Conservation (phyloP, 495 filamentous ascomycete genomes). For the Penicillium malachiteum region DNA sequence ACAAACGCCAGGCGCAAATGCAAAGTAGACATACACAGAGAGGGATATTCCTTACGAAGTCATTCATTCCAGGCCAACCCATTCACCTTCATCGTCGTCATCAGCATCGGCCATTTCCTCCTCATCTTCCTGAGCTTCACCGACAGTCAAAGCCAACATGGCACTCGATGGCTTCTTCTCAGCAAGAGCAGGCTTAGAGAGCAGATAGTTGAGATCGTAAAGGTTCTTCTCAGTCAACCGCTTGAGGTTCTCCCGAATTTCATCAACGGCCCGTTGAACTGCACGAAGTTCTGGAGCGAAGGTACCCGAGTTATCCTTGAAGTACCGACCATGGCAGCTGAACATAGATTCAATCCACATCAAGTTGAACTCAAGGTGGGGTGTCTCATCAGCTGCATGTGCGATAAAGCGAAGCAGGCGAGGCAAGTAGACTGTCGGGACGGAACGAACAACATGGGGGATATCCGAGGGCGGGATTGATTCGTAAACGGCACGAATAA, state of each 20-base stretch:
- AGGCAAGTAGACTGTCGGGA: conserved; percentile 85
- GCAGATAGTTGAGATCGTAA: conserved; percentile 81
- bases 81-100: conserved; percentile 41
- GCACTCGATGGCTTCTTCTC: conserved; percentile 31
- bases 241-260: conserved; percentile 72
- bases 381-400: conserved; percentile 80
- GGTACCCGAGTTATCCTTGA: conserved; percentile 73
- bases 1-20: conserved; percentile 48
- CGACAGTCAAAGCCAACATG: conserved; percentile 29
- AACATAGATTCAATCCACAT: conserved; percentile 88
- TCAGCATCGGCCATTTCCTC: conserved; percentile 36
- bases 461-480: conserved; percentile 75
- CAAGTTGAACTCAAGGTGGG: conserved; percentile 91
- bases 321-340: conserved; percentile 74
- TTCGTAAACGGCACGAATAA: conserved; percentile 84
- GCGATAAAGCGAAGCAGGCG: conserved; percentile 82
- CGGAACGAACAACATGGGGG: conserved; percentile 68
- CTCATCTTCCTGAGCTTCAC: conserved; percentile 26
- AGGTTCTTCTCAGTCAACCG: conserved; percentile 81
- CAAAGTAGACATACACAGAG: conserved; percentile 34
- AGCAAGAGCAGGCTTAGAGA: conserved; percentile 44
- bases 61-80: conserved; percentile 42
- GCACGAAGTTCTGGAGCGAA: conserved; percentile 79
- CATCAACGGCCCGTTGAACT: conserved; percentile 70
- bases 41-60: conserved; percentile 15